These are phyloP conservation scores for Sugiyamaella japonica DNA, from an alignment of 1,139 yeast species.

Conservation along the genomic window DNA sequence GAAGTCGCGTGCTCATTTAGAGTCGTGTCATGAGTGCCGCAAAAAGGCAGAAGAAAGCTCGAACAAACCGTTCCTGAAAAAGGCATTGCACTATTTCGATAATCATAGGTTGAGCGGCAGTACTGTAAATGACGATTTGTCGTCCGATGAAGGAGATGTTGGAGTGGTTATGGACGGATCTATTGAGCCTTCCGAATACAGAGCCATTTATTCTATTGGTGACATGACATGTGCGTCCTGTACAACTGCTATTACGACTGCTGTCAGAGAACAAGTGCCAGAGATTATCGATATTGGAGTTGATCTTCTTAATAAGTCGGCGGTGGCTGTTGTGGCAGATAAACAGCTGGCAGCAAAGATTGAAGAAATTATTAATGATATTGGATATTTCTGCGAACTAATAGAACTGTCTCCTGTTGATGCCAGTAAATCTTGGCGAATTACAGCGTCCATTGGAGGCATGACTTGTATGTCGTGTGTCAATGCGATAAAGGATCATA, in stretches of 20 bases:
- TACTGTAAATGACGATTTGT: constrained; percentile 7
- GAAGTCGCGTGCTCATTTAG: constrained; percentile 21
- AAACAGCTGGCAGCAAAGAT: constrained; percentile 55
- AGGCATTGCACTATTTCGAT: constrained; percentile 20
- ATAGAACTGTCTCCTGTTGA: constrained; percentile 61
- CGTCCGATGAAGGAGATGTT: constrained; percentile 11
- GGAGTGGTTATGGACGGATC: constrained; percentile 18
- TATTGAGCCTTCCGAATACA: constrained; percentile 35
- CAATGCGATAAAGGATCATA: constrained; percentile 53
- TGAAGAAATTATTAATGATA: constrained; percentile 49
- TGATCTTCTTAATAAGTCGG: constrained; percentile 40
- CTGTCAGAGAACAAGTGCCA: constrained; percentile 45
- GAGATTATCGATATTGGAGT: constrained; percentile 39
- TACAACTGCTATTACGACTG: constrained; percentile 48
- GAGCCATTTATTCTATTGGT: constrained; percentile 56
- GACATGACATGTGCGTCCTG: constrained; percentile 73
- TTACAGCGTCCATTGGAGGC: constrained; percentile 66
- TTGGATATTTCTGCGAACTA: constrained; percentile 59
- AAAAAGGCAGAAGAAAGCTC: constrained; percentile 8
- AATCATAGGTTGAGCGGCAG: constrained; percentile 1
- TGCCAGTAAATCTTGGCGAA: constrained; percentile 41
- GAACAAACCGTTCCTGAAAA: constrained; percentile 4
- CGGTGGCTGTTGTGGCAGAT: constrained; percentile 40
- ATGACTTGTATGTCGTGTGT: constrained; percentile 77
- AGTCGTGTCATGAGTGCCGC: constrained; percentile 28